Evolutionary conservation across 805 yeast species (phyloP).

Genomic region (Debaryomyces castellii): DNA sequence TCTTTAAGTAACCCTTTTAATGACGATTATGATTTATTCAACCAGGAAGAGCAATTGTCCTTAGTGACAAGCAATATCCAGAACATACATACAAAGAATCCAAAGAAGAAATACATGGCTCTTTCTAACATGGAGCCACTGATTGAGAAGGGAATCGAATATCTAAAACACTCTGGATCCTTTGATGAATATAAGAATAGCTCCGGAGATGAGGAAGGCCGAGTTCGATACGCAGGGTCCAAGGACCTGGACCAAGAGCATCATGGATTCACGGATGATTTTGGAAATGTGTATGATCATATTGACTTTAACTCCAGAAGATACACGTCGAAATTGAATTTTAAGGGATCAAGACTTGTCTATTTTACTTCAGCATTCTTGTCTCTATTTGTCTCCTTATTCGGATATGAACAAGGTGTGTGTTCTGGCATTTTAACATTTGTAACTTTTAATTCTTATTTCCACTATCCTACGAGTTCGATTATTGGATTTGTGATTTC

Average conservation of each 20-base stretch:
- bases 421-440: conserved; percentile 85
- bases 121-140: conserved; percentile 3
- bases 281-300: conserved; percentile 35
- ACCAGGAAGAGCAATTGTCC: conserved; percentile 1
- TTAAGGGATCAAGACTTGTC: conserved; percentile 41
- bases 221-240: conserved; percentile 9
- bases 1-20: conserved; percentile 5
- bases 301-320: conserved; percentile 34
- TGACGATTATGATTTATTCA: conserved; percentile 1
- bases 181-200: conserved; percentile 8
- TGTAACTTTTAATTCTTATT: conserved; percentile 64
- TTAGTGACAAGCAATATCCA: not conserved
- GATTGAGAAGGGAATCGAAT: not conserved
- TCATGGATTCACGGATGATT: conserved; percentile 23
- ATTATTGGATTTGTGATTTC: conserved; percentile 86
- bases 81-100: conserved; percentile 1
- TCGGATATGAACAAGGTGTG: conserved; percentile 66
- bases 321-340: conserved; percentile 29
- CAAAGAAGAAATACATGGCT: not conserved
- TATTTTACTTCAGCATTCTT: conserved; percentile 47
- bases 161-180: conserved; percentile 2
- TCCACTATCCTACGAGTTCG: conserved; percentile 70
- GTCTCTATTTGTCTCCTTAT: conserved; percentile 41
- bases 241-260: conserved; percentile 4
- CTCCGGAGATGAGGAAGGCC: conserved; percentile 14